phyloP scores from a whole-genome alignment of 2,329 filamentous ascomycete species.

The Verticillium klebahnii region DNA sequence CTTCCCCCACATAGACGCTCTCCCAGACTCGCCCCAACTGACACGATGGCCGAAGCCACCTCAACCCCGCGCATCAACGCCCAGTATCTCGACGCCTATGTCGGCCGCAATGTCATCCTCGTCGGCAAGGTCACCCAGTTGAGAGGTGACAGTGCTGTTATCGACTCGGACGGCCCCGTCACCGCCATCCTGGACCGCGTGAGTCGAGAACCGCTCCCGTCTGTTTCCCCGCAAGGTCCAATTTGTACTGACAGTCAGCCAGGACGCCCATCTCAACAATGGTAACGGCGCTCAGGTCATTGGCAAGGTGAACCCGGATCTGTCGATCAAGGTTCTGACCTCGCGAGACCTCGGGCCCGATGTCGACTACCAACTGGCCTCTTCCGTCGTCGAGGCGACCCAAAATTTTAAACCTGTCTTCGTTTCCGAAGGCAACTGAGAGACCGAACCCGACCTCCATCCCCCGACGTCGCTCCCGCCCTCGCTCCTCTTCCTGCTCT shows the following conservation, averaged over 20 bases:
- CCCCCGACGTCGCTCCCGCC: neutral
- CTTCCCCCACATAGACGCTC: too few species aligned
- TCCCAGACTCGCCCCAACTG: too few species aligned
- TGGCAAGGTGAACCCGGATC: slow-evolving; percentile 72
- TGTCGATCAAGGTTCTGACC: slow-evolving; percentile 65
- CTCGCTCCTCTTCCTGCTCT: neutral
- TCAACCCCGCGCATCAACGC: slow-evolving; percentile 79
- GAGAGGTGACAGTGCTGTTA: slow-evolving; percentile 71
- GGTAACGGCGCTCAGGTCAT: slow-evolving; percentile 73
- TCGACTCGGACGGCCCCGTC: slow-evolving; percentile 77
- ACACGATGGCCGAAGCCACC: slow-evolving; percentile 55
- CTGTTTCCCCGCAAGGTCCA: neutral
- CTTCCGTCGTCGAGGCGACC: slow-evolving; percentile 79
- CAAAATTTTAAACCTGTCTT: slow-evolving; percentile 81
- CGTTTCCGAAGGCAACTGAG: slow-evolving; percentile 42
- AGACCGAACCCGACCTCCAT: neutral
- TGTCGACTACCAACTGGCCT: slow-evolving; percentile 70
- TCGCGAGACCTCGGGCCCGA: slow-evolving; percentile 63
- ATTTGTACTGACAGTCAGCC: neutral
- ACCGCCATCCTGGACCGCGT: slow-evolving; percentile 71
- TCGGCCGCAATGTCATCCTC: slow-evolving; percentile 72
- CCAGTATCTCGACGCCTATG: slow-evolving; percentile 71
- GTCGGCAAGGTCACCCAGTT: slow-evolving; percentile 82
- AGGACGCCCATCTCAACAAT: slow-evolving; percentile 68
- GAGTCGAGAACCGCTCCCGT: slow-evolving; percentile 20